Base-by-base conservation (phyloP, 805 yeast genomes). In the Pichia manshurica region DNA sequence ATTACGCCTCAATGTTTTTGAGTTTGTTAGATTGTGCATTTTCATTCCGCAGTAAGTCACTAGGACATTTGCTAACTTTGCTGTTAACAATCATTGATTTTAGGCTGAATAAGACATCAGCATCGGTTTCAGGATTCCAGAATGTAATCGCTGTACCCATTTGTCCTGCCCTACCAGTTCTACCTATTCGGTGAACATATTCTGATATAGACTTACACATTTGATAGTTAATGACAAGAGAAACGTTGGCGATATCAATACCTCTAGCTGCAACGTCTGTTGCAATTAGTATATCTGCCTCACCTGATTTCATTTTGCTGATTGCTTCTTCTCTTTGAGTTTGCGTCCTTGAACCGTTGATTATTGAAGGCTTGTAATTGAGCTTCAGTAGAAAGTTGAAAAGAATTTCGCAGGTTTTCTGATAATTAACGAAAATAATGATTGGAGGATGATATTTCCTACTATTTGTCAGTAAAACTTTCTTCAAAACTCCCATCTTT, bases 221-320 rank as follows among this genome's bases (percentile, higher is more conserved):
- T 56, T 91, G 96, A 60, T 75, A 90, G 63, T 91, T 93, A 19
- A 93, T 64, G 9, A 91, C 98, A 32, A 90, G 63, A 0, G 93
- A 79, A 7, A 91, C 95, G 55, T 86, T 76, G 1, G 88, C 83
- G n/a, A 91, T 81, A 64, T 93, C 98, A 39, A 91, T 78, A 62
- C 99, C 99, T 68, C 99, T 78, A 3, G 96, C 95, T 0, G 97
- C 97, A 21, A 91, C 88, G 63, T 91, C 96, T 0, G 98, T 93
- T 3, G 97, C 98, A 16, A 91, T 81, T 38, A 91, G 66, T 6
- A 87, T 71, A 44, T 80, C 82, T 0, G 75, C 75, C 21, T 68
- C 65, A 2, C 84, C 82, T 5, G 65, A 53, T 39, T 82, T 72
- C 52, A 91, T 73, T 31, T 78, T 71, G 9, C 69, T 66, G 16